Conservation (phyloP, 1,139 yeast genomes). For the Hansenula anomala region DNA sequence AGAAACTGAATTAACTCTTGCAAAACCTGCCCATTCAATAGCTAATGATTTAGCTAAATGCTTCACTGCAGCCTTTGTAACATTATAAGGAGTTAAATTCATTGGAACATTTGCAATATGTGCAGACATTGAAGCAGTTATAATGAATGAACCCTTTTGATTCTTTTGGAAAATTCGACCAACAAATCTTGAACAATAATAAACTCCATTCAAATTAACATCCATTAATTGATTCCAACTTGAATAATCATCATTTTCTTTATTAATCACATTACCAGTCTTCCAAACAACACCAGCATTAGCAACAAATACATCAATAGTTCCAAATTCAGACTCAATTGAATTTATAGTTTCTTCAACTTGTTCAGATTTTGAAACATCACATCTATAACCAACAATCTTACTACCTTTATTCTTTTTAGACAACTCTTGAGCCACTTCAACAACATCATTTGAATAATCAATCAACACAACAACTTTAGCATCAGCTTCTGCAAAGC, state of each 20-base stretch:
- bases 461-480: conserved; percentile 71
- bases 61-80: conserved; percentile 77
- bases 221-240: conserved; percentile 46
- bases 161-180: conserved; percentile 69
- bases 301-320: conserved; percentile 77
- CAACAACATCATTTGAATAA: conserved; percentile 54
- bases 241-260: conserved; percentile 53
- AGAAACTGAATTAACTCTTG: conserved; percentile 74
- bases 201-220: conserved; percentile 68
- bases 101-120: conserved; percentile 83
- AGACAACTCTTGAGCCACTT: conserved; percentile 46
- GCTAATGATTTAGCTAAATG: conserved; percentile 77
- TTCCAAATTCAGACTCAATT: conserved; percentile 63
- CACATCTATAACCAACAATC: conserved; percentile 63
- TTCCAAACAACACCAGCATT: conserved; percentile 89
- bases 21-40: conserved; percentile 82
- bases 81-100: conserved; percentile 80
- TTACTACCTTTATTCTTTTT: conserved; percentile 58
- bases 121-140: conserved; percentile 87
- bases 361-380: conserved; percentile 55
- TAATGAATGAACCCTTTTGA: conserved; percentile 64
- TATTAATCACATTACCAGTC: conserved; percentile 58
- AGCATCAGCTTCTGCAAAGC: conserved; percentile 83
- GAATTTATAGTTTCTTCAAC: conserved; percentile 44
- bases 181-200: conserved; percentile 63